phyloP scores from a whole-genome alignment of 2,329 filamentous ascomycete genomes.

The Tolypocladium tropicale region DNA sequence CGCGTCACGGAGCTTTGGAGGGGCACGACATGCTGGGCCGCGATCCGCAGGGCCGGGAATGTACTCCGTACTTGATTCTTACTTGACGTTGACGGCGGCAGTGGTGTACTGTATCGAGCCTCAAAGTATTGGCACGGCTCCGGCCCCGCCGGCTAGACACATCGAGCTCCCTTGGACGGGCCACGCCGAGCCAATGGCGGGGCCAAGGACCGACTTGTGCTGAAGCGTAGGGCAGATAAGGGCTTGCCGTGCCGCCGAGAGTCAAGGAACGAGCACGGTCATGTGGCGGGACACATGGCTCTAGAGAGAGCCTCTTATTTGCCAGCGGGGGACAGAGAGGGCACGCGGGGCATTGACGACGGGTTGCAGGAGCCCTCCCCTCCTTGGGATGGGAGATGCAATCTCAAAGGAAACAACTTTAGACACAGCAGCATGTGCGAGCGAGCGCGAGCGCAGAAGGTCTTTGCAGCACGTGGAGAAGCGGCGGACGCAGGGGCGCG shows the following conservation, averaged over 20 bases:
- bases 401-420: too few species aligned
- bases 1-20: slow-evolving; percentile 8
- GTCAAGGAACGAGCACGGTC: neutral
- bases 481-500: too few species aligned
- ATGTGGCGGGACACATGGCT: slow-evolving; percentile 1
- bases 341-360: neutral
- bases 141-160: neutral
- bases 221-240: slow-evolving; percentile 10
- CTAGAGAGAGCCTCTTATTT: neutral
- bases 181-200: slow-evolving; percentile 14
- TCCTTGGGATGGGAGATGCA: too few species aligned
- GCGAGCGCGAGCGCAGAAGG: too few species aligned
- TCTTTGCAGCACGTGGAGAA: too few species aligned
- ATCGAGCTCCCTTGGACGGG: neutral
- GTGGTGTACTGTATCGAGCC: neutral
- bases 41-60: neutral
- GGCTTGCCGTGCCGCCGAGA: slow-evolving; percentile 4
- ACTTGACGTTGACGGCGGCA: neutral
- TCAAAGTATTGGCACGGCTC: neutral
- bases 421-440: too few species aligned
- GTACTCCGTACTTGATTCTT: too few species aligned
- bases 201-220: slow-evolving; percentile 12
- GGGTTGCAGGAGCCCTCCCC: too few species aligned
- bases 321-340: neutral
- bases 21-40: neutral